phyloP scores from a whole-genome alignment of 148 eudicot species.

The Cornus suecica region DNA sequence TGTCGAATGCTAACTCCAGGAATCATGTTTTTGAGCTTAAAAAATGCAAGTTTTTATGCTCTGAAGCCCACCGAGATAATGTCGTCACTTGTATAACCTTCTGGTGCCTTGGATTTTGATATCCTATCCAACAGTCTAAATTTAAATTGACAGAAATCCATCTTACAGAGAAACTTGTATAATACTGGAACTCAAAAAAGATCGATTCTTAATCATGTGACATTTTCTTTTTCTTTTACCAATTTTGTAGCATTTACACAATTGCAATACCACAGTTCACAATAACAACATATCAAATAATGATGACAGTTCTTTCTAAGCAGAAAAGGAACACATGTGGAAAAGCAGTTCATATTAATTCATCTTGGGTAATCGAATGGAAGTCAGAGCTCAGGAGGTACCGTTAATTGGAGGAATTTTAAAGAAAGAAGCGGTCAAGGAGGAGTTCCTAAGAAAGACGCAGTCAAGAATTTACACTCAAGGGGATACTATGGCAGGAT shows the following conservation, averaged over 20 bases:
- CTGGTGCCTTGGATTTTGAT: not conserved
- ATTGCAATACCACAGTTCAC: not conserved
- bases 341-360: not conserved
- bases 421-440: not conserved
- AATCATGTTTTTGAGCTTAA: slow-evolving; percentile 36
- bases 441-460: not conserved
- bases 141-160: not conserved
- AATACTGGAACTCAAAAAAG: not conserved
- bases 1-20: slow-evolving; percentile 39
- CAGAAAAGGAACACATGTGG: not conserved
- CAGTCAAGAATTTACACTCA: not conserved
- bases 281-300: not conserved
- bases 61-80: slow-evolving; percentile 6
- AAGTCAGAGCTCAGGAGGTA: not conserved
- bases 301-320: not conserved
- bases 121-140: not conserved
- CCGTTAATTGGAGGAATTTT: not conserved
- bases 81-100: not conserved
- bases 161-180: not conserved
- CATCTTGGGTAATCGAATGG: not conserved
- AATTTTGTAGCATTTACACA: too few relatives aligned
- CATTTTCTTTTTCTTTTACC: not conserved
- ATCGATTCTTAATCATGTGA: not conserved
- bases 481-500: not conserved
- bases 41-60: not conserved